Percentiles rank a stretch among this genome's conserved stretches.
These are phyloP conservation scores for Pachysandra terminalis DNA, from an alignment of 164 flowering plant species.

Conservation along the genomic window DNA sequence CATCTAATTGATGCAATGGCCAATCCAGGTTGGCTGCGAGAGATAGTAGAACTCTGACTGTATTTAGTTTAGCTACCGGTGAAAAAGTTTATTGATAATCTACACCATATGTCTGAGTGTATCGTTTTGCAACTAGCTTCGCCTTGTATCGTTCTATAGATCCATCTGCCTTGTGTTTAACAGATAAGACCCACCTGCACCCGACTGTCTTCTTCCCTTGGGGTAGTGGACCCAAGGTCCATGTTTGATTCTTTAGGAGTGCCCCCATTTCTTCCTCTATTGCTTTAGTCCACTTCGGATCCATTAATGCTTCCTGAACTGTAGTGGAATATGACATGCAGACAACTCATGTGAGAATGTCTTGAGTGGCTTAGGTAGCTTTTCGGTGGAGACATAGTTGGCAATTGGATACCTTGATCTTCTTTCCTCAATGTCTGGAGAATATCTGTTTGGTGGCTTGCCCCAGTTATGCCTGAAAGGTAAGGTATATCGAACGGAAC, in stretches of 20 bases:
- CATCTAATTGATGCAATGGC: background rate
- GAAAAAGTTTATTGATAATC: background rate
- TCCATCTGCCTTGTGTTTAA: no score
- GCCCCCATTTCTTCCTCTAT: background rate
- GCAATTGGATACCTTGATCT: no score
- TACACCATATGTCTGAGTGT: background rate
- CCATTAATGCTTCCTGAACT: background rate
- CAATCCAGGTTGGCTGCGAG: background rate
- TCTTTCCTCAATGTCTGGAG: no score
- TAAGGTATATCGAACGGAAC: constrained; percentile 4
- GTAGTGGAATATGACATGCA: background rate
- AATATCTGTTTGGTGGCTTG: constrained; percentile 9
- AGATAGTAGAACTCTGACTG: background rate
- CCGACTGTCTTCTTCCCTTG: no score
- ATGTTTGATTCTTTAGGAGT: background rate
- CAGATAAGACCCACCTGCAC: no score
- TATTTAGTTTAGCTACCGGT: background rate
- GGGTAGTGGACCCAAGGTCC: no score
- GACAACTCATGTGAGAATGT: background rate
- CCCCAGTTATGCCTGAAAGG: constrained; percentile 2
- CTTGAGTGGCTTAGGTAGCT: background rate
- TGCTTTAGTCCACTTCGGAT: background rate
- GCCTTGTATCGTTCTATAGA: no score
- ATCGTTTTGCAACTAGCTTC: no score
- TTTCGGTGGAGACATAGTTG: constrained; percentile 1